These are phyloP conservation scores for Zhuliangozyma blackwelliae DNA, from an alignment of 1,139 yeast species.

Conservation along the genomic window DNA sequence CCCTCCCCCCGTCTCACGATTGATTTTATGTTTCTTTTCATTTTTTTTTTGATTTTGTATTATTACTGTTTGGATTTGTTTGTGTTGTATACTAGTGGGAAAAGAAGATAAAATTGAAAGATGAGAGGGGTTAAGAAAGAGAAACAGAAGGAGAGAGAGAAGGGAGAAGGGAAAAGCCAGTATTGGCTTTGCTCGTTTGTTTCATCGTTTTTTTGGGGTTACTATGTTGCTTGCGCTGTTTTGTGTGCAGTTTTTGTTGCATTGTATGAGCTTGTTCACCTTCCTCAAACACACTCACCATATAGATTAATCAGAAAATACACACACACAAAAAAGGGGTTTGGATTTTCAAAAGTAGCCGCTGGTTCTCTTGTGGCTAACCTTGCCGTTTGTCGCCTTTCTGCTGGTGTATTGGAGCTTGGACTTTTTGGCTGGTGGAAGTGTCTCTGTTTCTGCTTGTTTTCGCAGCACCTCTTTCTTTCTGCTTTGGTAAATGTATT, in stretches of 20 bases:
- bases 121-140: slow-evolving; percentile 6
- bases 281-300: no score
- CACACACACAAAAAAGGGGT: no score
- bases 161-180: no score
- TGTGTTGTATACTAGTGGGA: no score
- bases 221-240: slow-evolving; percentile 10
- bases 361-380: no score
- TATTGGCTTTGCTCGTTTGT: no score
- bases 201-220: no score
- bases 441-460: neutral
- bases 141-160: slow-evolving; percentile 3
- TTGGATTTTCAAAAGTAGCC: no score
- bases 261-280: no score
- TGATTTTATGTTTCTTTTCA: neutral
- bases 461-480: neutral
- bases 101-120: no score
- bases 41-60: neutral
- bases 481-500: slow-evolving; percentile 1
- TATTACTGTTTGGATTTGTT: no score
- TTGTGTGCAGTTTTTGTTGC: slow-evolving; percentile 10
- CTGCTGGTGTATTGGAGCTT: slow-evolving; percentile 12
- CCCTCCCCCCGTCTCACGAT: slow-evolving; percentile 17
- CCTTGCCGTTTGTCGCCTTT: slow-evolving; percentile 5
- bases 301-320: no score
- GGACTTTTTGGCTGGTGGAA: slow-evolving; percentile 4